Base-by-base conservation (phyloP, 2,329 filamentous ascomycete species). In the Ophiobolus disseminans region DNA sequence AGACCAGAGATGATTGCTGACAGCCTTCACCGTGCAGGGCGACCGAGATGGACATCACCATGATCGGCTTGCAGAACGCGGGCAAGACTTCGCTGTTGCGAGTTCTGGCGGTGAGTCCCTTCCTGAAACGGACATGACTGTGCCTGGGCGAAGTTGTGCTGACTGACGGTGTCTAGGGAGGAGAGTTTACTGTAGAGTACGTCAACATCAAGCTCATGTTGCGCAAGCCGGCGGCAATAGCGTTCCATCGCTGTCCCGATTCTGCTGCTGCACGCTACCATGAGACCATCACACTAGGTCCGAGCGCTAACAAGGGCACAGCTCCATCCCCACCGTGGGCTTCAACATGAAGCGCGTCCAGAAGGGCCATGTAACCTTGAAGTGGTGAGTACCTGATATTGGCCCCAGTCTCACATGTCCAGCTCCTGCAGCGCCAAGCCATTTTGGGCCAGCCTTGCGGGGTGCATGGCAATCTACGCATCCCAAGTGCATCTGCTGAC, bases 341-440 rank as follows among this genome's bases (percentile, higher is more conserved):
- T 97, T 97, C 81, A 99, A 97, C 76, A 96, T 97, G 86, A 97
- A 97, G 82, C 88, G 89, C 62, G 91, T 99, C 65, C 92, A 97
- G 78, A 93, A 94, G 71, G 94, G 94, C 64, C 93, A 97, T 84
- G 94, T 99, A 73, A 96, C 94, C 65, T 82, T 99, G 68, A 97
- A 97, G 78, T 99, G 94, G 85, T 87, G 73, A 72, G 81, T 76
- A 41, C 47, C 59, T 50, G 47, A 62, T 63, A 55, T 57, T 53
- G 40, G 58, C 56, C 58, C 39, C 59, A 63, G 66, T 70, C 68
- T 69, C 68, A 63, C 68, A 66, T 61, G 52, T 70, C 61, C 59
- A 57, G 44, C 65, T 69, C 58, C 67, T 69, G 66, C 65, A 63
- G 63, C 57, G 65, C 67, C 69, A 68, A 70, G 66, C 53, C 60